These are phyloP conservation scores for Sporormia fimetaria DNA, from an alignment of 495 filamentous ascomycete species.

Conservation along the genomic window DNA sequence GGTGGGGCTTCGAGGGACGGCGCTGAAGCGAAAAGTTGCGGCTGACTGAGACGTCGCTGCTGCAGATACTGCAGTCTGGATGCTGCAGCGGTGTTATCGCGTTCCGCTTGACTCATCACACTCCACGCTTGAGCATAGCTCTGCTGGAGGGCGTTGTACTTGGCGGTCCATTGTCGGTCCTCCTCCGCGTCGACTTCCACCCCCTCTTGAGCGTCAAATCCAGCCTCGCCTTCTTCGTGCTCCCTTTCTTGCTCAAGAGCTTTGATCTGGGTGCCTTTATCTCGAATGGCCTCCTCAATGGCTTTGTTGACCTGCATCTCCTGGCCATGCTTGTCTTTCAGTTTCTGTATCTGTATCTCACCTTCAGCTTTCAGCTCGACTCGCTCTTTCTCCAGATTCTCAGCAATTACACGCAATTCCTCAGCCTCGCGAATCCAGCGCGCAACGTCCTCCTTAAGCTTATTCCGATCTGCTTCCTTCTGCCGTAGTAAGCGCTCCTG, in stretches of 20 bases:
- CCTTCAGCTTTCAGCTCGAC: slow-evolving; percentile 36
- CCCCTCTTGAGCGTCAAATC: slow-evolving; percentile 39
- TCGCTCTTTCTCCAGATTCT: slow-evolving; percentile 40
- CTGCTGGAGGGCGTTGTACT: slow-evolving; percentile 38
- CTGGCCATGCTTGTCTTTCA: slow-evolving; percentile 42
- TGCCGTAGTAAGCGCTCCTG: slow-evolving; percentile 58
- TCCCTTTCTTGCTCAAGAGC: slow-evolving; percentile 49
- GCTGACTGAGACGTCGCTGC: slow-evolving; percentile 23
- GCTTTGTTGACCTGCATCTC: slow-evolving; percentile 43
- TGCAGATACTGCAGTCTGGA: slow-evolving; percentile 13
- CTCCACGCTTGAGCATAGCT: slow-evolving; percentile 34
- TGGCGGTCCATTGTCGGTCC: slow-evolving; percentile 45
- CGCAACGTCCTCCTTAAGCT: slow-evolving; percentile 47
- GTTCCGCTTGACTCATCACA: slow-evolving; percentile 19
- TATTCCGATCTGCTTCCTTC: slow-evolving; percentile 51
- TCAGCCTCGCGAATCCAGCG: slow-evolving; percentile 47
- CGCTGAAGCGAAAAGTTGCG: slow-evolving; percentile 15
- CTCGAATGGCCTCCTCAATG: slow-evolving; percentile 52
- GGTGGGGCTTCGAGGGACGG: slow-evolving; percentile 8
- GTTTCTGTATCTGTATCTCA: slow-evolving; percentile 38
- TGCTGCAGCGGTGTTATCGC: slow-evolving; percentile 14
- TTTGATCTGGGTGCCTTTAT: slow-evolving; percentile 51
- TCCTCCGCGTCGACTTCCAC: slow-evolving; percentile 44
- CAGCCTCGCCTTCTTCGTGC: slow-evolving; percentile 39
- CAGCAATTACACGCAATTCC: slow-evolving; percentile 40